phyloP scores from a whole-genome alignment of 164 flowering plant species.

The Piper longum region DNA sequence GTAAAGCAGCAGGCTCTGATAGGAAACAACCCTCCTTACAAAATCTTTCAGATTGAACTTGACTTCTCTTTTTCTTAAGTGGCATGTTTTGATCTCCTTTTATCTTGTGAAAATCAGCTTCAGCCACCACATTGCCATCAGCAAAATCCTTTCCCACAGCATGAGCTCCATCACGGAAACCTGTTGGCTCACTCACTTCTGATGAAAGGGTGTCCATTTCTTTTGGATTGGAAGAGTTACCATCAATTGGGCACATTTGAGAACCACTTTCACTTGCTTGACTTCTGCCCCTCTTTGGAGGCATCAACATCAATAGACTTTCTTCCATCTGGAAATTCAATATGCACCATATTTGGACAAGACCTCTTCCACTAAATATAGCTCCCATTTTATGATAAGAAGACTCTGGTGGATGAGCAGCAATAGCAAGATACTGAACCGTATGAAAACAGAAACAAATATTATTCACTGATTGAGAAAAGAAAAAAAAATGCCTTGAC shows the following conservation, averaged over 20 bases:
- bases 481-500: neutral
- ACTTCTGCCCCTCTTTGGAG: conserved; percentile 58
- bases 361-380: conserved; percentile 70
- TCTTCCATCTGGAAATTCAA: conserved; percentile 24
- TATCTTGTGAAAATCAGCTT: conserved; percentile 5
- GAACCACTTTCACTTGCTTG: neutral
- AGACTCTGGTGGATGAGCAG: conserved; percentile 93
- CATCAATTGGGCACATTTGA: too few species aligned
- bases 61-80: conserved; percentile 1
- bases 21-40: conserved; percentile 11
- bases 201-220: conserved; percentile 8
- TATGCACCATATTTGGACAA: conserved; percentile 85
- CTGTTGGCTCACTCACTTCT: conserved; percentile 10
- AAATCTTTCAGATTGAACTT: conserved; percentile 6
- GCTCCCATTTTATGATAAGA: conserved; percentile 80
- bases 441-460: neutral
- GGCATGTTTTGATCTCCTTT: conserved; percentile 5
- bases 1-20: conserved; percentile 38
- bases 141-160: neutral
- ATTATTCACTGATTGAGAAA: neutral
- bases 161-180: neutral
- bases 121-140: conserved; percentile 2
- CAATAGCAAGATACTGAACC: conserved; percentile 79
- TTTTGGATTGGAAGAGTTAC: neutral
- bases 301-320: conserved; percentile 22